A percentile compares a stretch with the other conserved stretches of the same genome.
These are phyloP conservation scores for Meira miltonrushii DNA, from an alignment of 1,284 basidiomycete species.

Conservation along the genomic window DNA sequence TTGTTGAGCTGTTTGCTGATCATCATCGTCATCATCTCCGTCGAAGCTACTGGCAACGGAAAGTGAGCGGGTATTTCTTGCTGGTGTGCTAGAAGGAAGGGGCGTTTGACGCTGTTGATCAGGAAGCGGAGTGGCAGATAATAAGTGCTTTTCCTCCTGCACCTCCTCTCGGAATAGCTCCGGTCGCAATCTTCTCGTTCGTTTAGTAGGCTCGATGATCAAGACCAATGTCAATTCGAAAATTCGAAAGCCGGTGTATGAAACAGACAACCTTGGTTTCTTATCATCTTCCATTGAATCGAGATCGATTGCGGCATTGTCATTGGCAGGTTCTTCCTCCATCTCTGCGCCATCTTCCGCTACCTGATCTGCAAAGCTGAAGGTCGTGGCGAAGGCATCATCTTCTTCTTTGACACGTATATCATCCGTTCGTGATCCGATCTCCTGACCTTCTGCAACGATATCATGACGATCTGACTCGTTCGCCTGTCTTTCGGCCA, in stretches of 20 bases:
- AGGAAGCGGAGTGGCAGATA: neutral
- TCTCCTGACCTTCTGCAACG: neutral
- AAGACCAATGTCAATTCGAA: constrained; percentile 2
- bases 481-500: neutral
- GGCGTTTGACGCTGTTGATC: constrained; percentile 2
- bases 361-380: neutral
- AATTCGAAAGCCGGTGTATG: constrained; percentile 5
- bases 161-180: constrained; percentile 1
- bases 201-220: constrained; percentile 1
- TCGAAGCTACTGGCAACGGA: neutral
- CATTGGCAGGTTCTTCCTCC: neutral
- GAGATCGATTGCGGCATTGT: neutral
- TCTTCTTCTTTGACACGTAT: constrained; percentile 10
- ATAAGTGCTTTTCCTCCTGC: neutral
- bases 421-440: neutral
- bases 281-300: constrained; percentile 6
- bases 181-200: neutral
- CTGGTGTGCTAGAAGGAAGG: neutral
- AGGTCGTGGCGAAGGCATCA: neutral
- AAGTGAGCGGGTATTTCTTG: neutral
- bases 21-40: constrained; percentile 1
- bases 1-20: neutral
- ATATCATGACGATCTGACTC: constrained; percentile 3
- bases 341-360: neutral
- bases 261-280: neutral